Conservation (phyloP, 2,329 filamentous ascomycete species). For the Teratosphaeria epicoccoides region DNA sequence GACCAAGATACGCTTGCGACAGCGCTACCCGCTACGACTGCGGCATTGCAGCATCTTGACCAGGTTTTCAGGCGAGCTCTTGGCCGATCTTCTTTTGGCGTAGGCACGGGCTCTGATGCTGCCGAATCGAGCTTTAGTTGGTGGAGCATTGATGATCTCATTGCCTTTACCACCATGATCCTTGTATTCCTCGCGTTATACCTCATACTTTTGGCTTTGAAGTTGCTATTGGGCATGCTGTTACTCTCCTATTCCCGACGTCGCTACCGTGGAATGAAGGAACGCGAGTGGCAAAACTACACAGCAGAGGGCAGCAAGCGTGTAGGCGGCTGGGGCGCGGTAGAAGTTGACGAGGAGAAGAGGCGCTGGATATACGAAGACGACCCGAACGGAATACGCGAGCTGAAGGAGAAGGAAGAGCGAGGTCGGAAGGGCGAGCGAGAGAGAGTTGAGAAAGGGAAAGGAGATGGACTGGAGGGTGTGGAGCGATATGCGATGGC, state of each 20-base stretch:
- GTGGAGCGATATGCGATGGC: conserved; percentile 86
- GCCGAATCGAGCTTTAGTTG: conserved; percentile 24
- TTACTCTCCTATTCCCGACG: conserved; percentile 69
- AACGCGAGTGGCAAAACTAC: conserved; percentile 42
- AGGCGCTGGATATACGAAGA: conserved; percentile 78
- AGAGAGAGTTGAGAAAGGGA: conserved; percentile 36
- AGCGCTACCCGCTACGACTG: conserved; percentile 60
- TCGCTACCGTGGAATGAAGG: conserved; percentile 72
- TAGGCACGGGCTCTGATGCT: conserved; percentile 15
- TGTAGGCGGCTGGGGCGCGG: conserved; percentile 69
- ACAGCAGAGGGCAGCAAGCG: conserved; percentile 62
- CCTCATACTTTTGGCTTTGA: conserved; percentile 66
- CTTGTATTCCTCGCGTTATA: conserved; percentile 78
- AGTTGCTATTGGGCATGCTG: conserved; percentile 74
- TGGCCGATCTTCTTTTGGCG: conserved; percentile 59
- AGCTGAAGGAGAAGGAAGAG: conserved; percentile 51
- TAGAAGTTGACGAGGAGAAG: conserved; percentile 84
- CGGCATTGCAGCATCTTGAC: conserved; percentile 70
- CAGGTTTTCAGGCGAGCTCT: conserved; percentile 65
- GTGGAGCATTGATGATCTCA: conserved; percentile 61
- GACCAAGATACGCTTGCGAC: conserved; percentile 23
- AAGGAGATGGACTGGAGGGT: conserved; percentile 49
- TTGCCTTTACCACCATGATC: conserved; percentile 70
- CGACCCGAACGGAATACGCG: conserved; percentile 59
- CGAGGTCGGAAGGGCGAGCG: conserved; percentile 48